phyloP scores from a whole-genome alignment of 2,329 filamentous ascomycete genomes.

The Dissoconium aciculare region DNA sequence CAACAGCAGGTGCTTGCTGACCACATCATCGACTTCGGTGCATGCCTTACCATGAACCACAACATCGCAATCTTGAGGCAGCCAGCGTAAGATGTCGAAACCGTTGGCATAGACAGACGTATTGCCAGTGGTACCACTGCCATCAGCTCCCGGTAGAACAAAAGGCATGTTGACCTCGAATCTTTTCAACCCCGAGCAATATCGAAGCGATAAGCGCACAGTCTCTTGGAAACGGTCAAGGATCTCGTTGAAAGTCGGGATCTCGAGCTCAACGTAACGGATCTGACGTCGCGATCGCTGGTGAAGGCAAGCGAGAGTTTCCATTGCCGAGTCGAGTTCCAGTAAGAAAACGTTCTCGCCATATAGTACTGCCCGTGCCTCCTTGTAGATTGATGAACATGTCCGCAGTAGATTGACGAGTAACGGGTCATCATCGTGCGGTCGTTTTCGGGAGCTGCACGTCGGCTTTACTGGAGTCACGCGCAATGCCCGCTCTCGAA shows the following conservation, averaged over 20 bases:
- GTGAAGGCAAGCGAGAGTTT: conserved; percentile 27
- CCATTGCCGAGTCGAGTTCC: conserved; percentile 24
- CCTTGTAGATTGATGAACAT: conserved; percentile 27
- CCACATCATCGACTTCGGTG: conserved; percentile 27
- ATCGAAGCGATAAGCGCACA: conserved; percentile 31
- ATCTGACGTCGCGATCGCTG: conserved; percentile 31
- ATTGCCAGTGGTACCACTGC: conserved; percentile 21
- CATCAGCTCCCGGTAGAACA: conserved; percentile 18
- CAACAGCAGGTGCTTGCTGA: conserved; percentile 29
- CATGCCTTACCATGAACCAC: conserved; percentile 27
- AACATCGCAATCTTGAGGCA: conserved; percentile 30
- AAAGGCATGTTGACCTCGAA: conserved; percentile 28
- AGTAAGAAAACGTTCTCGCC: conserved; percentile 28
- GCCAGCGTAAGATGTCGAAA: conserved; percentile 33
- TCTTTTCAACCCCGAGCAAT: conserved; percentile 31
- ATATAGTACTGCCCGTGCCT: conserved; percentile 29
- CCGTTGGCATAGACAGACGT: conserved; percentile 33
- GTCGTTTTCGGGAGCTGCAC: not conserved
- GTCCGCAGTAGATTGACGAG: conserved; percentile 26
- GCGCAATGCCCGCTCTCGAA: not conserved
- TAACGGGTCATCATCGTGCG: conserved; percentile 20
- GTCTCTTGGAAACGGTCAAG: conserved; percentile 33
- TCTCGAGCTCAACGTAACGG: conserved; percentile 30
- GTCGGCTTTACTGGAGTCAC: too few relatives aligned
- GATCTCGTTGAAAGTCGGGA: conserved; percentile 33